phyloP scores from a whole-genome alignment of 108 stramenopile species.

The Skeletonema marinoi region DNA sequence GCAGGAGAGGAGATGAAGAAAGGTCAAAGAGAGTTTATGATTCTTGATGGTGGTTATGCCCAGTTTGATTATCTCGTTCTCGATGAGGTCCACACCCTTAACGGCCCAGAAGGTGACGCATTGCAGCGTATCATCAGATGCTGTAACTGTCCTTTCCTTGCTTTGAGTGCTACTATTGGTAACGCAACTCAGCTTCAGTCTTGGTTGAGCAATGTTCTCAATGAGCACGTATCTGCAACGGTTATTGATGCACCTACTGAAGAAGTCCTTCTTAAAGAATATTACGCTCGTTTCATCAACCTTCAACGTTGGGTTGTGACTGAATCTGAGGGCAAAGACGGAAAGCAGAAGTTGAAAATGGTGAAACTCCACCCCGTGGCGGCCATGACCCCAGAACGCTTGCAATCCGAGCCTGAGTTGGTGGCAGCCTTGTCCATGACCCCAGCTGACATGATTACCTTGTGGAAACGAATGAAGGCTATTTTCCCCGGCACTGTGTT shows the following conservation, averaged over 20 bases:
- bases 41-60: conserved; percentile 94
- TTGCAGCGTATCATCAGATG: conserved; percentile 95
- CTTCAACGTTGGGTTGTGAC: conserved; percentile 95
- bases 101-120: conserved; percentile 98
- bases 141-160: conserved; percentile 95
- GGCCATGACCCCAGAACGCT: conserved; percentile 91
- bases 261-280: conserved; percentile 87
- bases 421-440: conserved; percentile 93
- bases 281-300: conserved; percentile 96
- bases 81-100: conserved; percentile 98
- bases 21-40: conserved; percentile 93
- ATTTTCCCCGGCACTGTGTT: conserved; percentile 85
- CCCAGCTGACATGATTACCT: conserved; percentile 91
- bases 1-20: conserved; percentile 95
- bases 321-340: conserved; percentile 82
- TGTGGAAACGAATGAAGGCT: conserved; percentile 88
- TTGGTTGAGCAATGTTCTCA: conserved; percentile 92
- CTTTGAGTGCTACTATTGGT: conserved; percentile 98
- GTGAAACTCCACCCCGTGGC: conserved; percentile 95
- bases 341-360: conserved; percentile 75
- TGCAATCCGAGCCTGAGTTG: conserved; percentile 73
- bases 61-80: conserved; percentile 98
- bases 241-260: conserved; percentile 70
- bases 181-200: conserved; percentile 92
- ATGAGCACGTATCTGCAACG: conserved; percentile 79